Conservation (phyloP, 345 rosid genomes). For the Noccaea caerulescens region DNA sequence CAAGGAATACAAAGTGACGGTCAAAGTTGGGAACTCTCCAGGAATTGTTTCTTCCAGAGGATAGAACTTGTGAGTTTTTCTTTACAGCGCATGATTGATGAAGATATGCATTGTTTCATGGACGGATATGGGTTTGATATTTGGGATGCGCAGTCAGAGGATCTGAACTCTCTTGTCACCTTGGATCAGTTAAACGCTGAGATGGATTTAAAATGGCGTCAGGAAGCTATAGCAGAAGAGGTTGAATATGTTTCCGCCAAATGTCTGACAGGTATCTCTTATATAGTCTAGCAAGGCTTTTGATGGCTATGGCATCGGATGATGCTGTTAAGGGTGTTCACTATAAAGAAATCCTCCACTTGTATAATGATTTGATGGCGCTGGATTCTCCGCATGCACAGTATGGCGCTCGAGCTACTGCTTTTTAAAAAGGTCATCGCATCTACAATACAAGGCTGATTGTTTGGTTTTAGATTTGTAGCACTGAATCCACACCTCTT, state of each 20-base stretch:
- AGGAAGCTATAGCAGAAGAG: conserved; percentile 58
- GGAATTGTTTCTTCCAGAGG: conserved; percentile 76
- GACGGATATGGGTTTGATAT: conserved; percentile 60
- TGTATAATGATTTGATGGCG: conserved; percentile 67
- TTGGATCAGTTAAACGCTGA: conserved; percentile 45
- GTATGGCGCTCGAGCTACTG: conserved; percentile 47
- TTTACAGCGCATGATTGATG: conserved; percentile 54
- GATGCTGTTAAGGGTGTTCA: conserved; percentile 46
- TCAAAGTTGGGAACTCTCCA: conserved; percentile 62
- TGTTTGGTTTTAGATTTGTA: conserved; percentile 6
- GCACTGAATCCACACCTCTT: too few relatives aligned
- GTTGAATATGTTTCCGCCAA: conserved; percentile 57
- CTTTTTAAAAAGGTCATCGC: not conserved
- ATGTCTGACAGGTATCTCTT: conserved; percentile 62
- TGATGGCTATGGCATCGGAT: conserved; percentile 52
- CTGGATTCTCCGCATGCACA: conserved; percentile 73
- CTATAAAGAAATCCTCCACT: conserved; percentile 66
- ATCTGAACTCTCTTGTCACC: conserved; percentile 44
- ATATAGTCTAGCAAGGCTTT: conserved; percentile 66
- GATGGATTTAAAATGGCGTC: conserved; percentile 61
- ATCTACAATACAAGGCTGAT: not conserved
- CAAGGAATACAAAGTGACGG: conserved; percentile 51
- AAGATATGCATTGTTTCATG: conserved; percentile 53
- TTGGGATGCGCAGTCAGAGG: conserved; percentile 46
- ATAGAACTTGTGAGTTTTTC: conserved; percentile 46